Base-by-base conservation (phyloP, 2,329 filamentous ascomycete genomes). In the Hypocreales sp. region DNA sequence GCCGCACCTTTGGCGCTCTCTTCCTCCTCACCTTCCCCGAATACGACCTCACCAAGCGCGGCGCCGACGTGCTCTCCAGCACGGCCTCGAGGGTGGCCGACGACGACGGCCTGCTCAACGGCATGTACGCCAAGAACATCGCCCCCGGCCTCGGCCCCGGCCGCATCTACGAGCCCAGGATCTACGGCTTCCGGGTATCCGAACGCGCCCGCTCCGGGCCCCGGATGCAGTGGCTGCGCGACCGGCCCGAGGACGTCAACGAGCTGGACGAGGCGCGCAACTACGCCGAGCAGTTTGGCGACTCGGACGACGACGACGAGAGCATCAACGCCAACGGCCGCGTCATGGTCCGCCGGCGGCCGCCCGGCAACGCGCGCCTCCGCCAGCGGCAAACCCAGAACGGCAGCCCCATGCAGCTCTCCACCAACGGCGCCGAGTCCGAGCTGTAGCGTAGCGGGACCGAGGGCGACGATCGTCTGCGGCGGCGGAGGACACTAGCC, bases 11-110 rank as follows among this genome's bases (percentile, higher is more conserved):
- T 51, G 86, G 86, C 35, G 84, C 84, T 24, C 72, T 98, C 33
- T 98, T 98, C 60, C 83, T 98, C 50, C 87, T 98, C 63, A 98
- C 87, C 21, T 98, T 95, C 53, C 87, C 90, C 20, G 90, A 98
- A 48, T 79, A 94, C 46, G 84, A 94, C 41, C 72, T 95, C 33
- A 76, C 75, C 18, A 76, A 79, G 44, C 72, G 73, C 40, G 75
- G 75, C 31, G 58, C 63, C 29, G 67, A 77, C 26, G 57, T 66
- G n/a, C 55, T 78, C 30, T 51, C 53, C 36, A 41, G 40, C 37
- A 35, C 39, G 15, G 42, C 39, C 27, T 45, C 54, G 17, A 45
- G 50, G 13, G 37, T 53, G 19, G 34, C 51, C 21, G 50, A 50
- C 3, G 57, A 61, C 15, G 64, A 70, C 13, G 47, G 49, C 7